Conservation (phyloP, 306 rosid species). For the Ormosia semicastrata region DNA sequence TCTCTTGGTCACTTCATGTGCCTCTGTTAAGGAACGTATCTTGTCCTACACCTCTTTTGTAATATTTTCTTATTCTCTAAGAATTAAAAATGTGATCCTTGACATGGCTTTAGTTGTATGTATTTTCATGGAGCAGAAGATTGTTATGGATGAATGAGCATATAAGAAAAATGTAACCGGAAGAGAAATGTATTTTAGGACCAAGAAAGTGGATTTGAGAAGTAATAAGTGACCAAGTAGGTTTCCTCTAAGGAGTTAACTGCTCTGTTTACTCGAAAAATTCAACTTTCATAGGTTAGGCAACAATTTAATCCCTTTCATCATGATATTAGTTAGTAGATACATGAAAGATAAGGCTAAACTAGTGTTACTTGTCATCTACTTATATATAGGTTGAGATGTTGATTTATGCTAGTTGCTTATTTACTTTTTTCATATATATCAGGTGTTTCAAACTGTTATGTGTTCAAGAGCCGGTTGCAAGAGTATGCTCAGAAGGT, state of each 20-base stretch:
- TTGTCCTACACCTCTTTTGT: no score
- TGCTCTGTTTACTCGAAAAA: background rate
- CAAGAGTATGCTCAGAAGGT: slow-evolving; percentile 93
- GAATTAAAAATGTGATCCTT: background rate
- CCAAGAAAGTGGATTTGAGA: background rate
- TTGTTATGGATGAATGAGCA: background rate
- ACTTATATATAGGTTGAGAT: background rate
- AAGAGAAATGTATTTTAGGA: background rate
- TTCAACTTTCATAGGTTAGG: background rate
- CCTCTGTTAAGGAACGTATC: no score
- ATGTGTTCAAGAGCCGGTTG: slow-evolving; percentile 84
- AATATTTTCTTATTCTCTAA: background rate
- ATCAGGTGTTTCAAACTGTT: slow-evolving; percentile 87
- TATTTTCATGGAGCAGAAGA: background rate
- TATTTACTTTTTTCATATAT: background rate
- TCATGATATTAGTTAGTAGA: background rate
- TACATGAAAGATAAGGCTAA: background rate
- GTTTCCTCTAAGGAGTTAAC: background rate
- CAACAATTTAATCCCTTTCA: background rate
- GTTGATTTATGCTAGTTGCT: background rate
- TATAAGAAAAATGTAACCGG: background rate
- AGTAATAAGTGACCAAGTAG: background rate
- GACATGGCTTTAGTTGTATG: background rate
- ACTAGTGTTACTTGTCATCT: background rate
- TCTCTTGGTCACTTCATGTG: no score